These are phyloP conservation scores for Citropsis articulata DNA, from an alignment of 345 rosid species.

Conservation along the genomic window DNA sequence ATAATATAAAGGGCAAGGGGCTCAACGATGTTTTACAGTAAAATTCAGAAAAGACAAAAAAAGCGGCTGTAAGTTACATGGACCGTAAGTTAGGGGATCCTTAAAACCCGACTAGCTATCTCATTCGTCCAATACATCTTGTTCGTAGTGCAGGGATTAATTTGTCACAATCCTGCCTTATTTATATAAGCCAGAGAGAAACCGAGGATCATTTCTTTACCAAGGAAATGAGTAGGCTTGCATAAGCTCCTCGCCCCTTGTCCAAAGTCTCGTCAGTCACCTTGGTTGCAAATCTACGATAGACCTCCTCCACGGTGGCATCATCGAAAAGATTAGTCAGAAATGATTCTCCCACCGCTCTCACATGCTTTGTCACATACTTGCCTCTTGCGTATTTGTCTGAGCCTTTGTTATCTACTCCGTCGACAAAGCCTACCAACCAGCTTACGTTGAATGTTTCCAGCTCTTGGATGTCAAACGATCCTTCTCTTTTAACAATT, in stretches of 20 bases:
- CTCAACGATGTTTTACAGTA: too few relatives aligned
- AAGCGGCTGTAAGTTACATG: too few relatives aligned
- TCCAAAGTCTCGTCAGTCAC: not conserved
- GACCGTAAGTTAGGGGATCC: too few relatives aligned
- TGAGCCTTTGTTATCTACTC: not conserved
- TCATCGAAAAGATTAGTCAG: not conserved
- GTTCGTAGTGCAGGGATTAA: too few relatives aligned
- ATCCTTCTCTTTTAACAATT: conserved; percentile 13
- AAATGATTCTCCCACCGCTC: conserved; percentile 6
- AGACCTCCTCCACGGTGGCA: not conserved
- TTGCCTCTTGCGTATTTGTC: conserved; percentile 7
- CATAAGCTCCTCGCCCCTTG: not conserved
- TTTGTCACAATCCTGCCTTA: not conserved
- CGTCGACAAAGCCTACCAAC: conserved; percentile 1
- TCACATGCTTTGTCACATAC: not conserved
- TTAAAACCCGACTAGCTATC: too few relatives aligned
- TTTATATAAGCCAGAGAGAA: not conserved
- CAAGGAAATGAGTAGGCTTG: conserved; percentile 6
- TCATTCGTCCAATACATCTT: too few relatives aligned
- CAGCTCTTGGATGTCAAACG: not conserved
- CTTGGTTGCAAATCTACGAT: conserved; percentile 5
- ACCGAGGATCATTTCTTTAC: not conserved
- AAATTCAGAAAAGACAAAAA: too few relatives aligned
- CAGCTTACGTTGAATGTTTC: conserved; percentile 7
- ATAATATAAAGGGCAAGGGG: too few relatives aligned